These are phyloP conservation scores for Colletotrichum gloeosporioides DNA, from an alignment of 2,329 filamentous ascomycete genomes.

Conservation along the genomic window DNA sequence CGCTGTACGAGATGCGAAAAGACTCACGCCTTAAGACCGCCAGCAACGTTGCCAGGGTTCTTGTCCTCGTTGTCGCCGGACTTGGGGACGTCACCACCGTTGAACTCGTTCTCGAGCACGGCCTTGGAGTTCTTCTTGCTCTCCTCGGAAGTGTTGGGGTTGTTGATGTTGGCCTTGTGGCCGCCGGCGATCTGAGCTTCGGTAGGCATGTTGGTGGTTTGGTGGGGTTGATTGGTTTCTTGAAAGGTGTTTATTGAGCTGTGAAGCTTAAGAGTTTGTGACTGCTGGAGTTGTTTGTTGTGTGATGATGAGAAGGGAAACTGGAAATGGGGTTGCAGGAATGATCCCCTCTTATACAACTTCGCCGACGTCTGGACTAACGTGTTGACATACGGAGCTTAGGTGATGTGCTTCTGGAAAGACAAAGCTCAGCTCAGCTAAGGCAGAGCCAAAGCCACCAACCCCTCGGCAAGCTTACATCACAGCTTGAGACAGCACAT, in stretches of 20 bases:
- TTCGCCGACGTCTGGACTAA: background rate
- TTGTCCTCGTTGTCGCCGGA: slow-evolving; percentile 44
- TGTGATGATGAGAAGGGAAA: background rate
- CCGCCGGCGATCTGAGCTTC: slow-evolving; percentile 59
- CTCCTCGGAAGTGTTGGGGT: slow-evolving; percentile 60
- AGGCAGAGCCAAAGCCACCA: background rate
- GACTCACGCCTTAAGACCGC: slow-evolving; percentile 56
- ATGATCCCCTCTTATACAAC: slow-evolving; percentile 18
- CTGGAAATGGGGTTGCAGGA: background rate
- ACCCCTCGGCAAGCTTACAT: background rate
- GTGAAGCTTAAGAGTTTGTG: background rate
- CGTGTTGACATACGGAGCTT: background rate
- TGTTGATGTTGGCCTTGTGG: slow-evolving; percentile 65
- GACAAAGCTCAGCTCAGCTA: background rate
- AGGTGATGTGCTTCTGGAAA: background rate
- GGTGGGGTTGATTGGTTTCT: background rate
- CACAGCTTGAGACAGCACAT: background rate
- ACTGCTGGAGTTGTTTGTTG: background rate
- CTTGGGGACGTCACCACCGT: slow-evolving; percentile 42
- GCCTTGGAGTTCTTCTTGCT: slow-evolving; percentile 60
- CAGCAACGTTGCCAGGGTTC: slow-evolving; percentile 59
- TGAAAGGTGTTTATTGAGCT: background rate
- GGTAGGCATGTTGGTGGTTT: slow-evolving; percentile 46
- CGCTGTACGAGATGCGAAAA: too few relatives aligned
- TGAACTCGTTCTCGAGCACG: slow-evolving; percentile 56